These are phyloP conservation scores for Beta corolliflora DNA, from an alignment of 179 eudicot species.

Conservation along the genomic window DNA sequence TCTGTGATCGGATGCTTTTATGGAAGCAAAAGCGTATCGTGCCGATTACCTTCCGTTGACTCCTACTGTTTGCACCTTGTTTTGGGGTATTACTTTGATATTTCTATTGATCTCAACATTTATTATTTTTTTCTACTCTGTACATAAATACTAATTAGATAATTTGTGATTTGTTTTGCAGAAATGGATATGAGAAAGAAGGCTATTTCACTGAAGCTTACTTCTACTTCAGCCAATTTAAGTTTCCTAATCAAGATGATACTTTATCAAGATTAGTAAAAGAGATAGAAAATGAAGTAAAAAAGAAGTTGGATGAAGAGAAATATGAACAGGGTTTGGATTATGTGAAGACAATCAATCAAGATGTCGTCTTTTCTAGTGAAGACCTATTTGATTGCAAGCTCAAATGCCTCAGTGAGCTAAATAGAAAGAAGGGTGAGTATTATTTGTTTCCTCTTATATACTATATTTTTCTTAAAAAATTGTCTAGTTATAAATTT, in stretches of 20 bases:
- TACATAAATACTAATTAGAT: neutral
- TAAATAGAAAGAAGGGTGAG: neutral
- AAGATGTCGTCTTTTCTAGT: neutral
- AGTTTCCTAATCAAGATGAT: neutral
- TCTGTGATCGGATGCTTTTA: neutral
- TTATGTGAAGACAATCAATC: neutral
- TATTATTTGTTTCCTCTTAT: neutral
- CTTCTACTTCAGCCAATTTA: neutral
- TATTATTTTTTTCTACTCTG: neutral
- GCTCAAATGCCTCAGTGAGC: neutral
- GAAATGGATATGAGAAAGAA: neutral
- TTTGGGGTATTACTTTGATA: neutral
- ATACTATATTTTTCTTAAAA: neutral
- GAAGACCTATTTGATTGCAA: neutral
- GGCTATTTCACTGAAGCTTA: neutral
- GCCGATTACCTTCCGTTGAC: neutral
- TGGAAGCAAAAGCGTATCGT: neutral
- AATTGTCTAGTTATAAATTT: neutral
- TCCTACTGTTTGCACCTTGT: neutral
- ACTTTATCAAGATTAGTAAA: neutral
- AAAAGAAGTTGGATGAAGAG: neutral
- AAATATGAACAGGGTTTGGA: neutral
- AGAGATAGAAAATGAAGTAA: neutral
- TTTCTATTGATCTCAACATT: neutral
- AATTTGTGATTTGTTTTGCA: neutral